These are phyloP conservation scores for Aspergillus campestris DNA, from an alignment of 495 filamentous ascomycete species.

Conservation along the genomic window DNA sequence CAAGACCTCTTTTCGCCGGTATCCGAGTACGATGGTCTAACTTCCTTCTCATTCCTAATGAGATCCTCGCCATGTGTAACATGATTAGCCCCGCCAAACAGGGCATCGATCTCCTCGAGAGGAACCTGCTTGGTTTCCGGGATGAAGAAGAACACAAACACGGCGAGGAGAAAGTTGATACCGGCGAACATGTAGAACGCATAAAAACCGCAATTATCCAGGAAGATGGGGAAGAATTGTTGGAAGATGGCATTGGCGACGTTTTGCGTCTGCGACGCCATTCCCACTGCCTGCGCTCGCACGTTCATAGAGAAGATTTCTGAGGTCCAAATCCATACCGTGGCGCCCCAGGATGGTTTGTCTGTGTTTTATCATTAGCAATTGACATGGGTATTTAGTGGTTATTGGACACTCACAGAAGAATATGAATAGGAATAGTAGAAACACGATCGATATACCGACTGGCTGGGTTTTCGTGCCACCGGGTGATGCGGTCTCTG, in stretches of 20 bases:
- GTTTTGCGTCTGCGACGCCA: conserved; percentile 59
- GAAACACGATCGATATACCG: conserved; percentile 55
- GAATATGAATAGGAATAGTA: conserved; percentile 57
- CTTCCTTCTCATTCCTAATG: conserved; percentile 20
- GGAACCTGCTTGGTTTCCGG: conserved; percentile 65
- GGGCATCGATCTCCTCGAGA: conserved; percentile 55
- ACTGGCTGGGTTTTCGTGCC: conserved; percentile 47
- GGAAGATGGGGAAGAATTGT: conserved; percentile 60
- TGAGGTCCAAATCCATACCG: conserved; percentile 59
- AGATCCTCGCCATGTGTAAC: conserved; percentile 43
- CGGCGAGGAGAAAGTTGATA: conserved; percentile 50
- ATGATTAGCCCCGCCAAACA: conserved; percentile 53
- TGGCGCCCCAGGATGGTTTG: conserved; percentile 61
- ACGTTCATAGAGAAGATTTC: conserved; percentile 62
- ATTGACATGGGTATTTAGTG: too few species aligned
- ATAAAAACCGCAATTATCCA: conserved; percentile 47
- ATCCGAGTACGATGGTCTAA: conserved; percentile 7
- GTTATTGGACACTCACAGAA: conserved; percentile 39
- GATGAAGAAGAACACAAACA: conserved; percentile 68
- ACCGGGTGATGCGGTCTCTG: conserved; percentile 43
- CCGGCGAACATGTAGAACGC: conserved; percentile 45
- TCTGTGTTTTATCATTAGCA: conserved; percentile 16
- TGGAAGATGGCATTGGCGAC: conserved; percentile 57
- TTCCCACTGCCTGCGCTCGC: conserved; percentile 57
- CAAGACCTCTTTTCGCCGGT: conserved; percentile 16